A percentile compares a stretch with the other conserved stretches of the same genome.
Evolutionary conservation across 108 stramenopile species (phyloP).

Genomic region (Phaeodactylum tricornutum): DNA sequence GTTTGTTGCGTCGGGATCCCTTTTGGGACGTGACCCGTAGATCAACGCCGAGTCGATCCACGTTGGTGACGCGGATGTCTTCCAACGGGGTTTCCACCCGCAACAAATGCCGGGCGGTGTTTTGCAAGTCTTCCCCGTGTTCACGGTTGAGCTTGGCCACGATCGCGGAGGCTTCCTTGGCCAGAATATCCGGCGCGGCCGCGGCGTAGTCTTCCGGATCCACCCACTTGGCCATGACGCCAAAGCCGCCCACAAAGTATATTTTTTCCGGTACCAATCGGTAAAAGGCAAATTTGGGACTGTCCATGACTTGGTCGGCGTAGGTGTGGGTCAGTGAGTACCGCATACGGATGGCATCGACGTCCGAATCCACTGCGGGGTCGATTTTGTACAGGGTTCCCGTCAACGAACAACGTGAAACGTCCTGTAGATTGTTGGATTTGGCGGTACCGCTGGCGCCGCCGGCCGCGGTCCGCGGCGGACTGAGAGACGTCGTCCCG

Average conservation of each 20-base stretch:
- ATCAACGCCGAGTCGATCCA: slow-evolving; percentile 95
- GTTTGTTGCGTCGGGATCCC: slow-evolving; percentile 66
- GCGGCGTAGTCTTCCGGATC: slow-evolving; percentile 72
- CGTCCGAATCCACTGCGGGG: slow-evolving; percentile 50
- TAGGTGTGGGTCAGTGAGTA: slow-evolving; percentile 90
- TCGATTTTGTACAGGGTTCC: slow-evolving; percentile 71
- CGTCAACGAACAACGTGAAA: slow-evolving; percentile 90
- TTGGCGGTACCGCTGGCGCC: slow-evolving; percentile 3
- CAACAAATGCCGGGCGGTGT: slow-evolving; percentile 63
- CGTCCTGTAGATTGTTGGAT: slow-evolving; percentile 43
- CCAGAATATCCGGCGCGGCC: slow-evolving; percentile 87
- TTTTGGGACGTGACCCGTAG: slow-evolving; percentile 78
- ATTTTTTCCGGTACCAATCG: slow-evolving; percentile 75
- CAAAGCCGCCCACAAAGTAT: slow-evolving; percentile 96
- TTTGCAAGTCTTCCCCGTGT: slow-evolving; percentile 48
- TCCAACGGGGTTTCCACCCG: slow-evolving; percentile 41
- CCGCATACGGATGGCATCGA: slow-evolving; percentile 79
- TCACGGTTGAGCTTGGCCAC: slow-evolving; percentile 60
- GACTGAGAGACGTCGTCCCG: slow-evolving; percentile 13
- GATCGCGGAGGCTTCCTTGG: slow-evolving; percentile 83
- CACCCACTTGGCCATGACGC: slow-evolving; percentile 91
- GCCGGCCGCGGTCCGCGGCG: background rate
- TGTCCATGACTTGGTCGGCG: slow-evolving; percentile 92
- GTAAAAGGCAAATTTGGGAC: slow-evolving; percentile 90
- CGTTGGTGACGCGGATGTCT: slow-evolving; percentile 70